Conservation (phyloP, 1,284 basidiomycete genomes). For the Microbotryum saponariae region DNA sequence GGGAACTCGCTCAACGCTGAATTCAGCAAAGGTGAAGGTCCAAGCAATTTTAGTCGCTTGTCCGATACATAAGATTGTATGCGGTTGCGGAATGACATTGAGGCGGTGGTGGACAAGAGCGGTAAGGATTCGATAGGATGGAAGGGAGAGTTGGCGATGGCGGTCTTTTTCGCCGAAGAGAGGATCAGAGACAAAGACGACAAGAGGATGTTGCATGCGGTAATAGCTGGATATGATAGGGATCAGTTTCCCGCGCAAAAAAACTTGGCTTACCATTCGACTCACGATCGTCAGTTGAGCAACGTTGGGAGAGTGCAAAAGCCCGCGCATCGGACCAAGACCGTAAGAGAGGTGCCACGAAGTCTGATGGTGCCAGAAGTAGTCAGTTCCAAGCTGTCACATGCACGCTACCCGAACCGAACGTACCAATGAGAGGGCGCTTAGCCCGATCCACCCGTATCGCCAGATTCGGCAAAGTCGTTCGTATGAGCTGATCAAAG, state of each 20-base stretch:
- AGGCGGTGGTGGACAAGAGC: not conserved
- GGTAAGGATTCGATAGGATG: too few relatives aligned
- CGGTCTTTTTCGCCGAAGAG: not conserved
- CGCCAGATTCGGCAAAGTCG: not conserved
- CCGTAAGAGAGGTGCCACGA: slow-evolving; percentile 3
- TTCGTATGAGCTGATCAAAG: not conserved
- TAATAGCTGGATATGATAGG: not conserved
- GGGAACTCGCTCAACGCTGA: slow-evolving; percentile 12
- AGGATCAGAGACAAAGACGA: not conserved
- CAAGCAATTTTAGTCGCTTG: not conserved
- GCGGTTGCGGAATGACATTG: not conserved
- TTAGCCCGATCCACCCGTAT: slow-evolving; percentile 5
- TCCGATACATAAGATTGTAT: not conserved
- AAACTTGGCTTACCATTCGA: not conserved
- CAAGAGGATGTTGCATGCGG: not conserved
- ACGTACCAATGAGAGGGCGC: slow-evolving; percentile 5
- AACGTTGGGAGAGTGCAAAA: too few relatives aligned
- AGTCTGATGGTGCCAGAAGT: not conserved
- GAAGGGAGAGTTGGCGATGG: too few relatives aligned
- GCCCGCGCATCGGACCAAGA: slow-evolving; percentile 2
- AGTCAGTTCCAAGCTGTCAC: not conserved
- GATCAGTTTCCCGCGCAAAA: not conserved
- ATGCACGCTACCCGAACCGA: too few relatives aligned
- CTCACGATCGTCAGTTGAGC: not conserved
- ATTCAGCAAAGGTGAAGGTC: slow-evolving; percentile 13